Percentiles rank a stretch among this genome's conserved stretches.
Conservation (phyloP, 139 green algal genomes). For the Helicosporidium sp. region DNA sequence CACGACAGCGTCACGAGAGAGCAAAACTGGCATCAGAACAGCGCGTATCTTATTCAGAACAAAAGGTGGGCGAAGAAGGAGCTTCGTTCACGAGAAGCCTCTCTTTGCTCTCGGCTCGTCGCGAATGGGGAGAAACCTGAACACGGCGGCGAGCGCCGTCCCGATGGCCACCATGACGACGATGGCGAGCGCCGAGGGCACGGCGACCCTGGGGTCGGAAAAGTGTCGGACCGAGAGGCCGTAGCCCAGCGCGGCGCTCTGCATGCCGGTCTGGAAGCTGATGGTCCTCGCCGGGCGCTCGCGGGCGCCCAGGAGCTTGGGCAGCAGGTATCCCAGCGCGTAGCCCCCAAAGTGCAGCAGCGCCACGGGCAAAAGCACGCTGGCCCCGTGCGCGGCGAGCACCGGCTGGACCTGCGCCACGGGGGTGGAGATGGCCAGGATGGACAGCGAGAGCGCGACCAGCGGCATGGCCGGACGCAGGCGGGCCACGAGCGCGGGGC, state of each 20-base stretch:
- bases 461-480: slow-evolving; percentile 36
- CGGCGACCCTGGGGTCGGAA: slow-evolving; percentile 40
- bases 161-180: slow-evolving; percentile 20
- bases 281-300: slow-evolving; percentile 33
- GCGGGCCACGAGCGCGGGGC: slow-evolving; percentile 25
- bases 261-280: slow-evolving; percentile 26
- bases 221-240: slow-evolving; percentile 52
- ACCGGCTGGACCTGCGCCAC: slow-evolving; percentile 29
- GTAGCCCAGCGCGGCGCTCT: slow-evolving; percentile 51
- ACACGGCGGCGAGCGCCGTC: slow-evolving; percentile 14
- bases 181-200: slow-evolving; percentile 32
- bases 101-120: not conserved
- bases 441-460: slow-evolving; percentile 40
- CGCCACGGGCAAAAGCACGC: slow-evolving; percentile 20
- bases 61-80: not conserved
- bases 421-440: slow-evolving; percentile 41
- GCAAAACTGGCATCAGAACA: slow-evolving; percentile 1
- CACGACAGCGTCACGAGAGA: not conserved
- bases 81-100: not conserved
- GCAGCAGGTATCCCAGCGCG: slow-evolving; percentile 42
- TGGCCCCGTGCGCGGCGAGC: slow-evolving; percentile 25
- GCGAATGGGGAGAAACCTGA: slow-evolving; percentile 14
- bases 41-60: not conserved
- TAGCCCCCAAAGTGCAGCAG: slow-evolving; percentile 44
- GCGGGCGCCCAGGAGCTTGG: slow-evolving; percentile 28